These are phyloP conservation scores for Antrodiella citrinella DNA, from an alignment of 768 basidiomycete species.

Conservation along the genomic window DNA sequence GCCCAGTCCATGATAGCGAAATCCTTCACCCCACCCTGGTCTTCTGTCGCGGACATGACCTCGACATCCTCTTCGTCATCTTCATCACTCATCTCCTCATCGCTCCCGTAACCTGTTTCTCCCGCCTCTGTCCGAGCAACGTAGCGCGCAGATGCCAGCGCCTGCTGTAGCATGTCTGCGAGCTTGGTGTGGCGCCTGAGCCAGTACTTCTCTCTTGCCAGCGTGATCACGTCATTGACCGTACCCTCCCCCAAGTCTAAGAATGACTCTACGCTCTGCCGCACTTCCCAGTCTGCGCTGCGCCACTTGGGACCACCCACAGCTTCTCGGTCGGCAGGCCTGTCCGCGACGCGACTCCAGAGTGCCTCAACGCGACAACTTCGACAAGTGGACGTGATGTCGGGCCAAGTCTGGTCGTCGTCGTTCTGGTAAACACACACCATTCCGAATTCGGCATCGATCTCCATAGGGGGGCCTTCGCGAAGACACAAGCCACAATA, in stretches of 20 bases:
- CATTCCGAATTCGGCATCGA: slow-evolving; percentile 25
- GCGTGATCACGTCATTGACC: slow-evolving; percentile 47
- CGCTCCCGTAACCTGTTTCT: slow-evolving; percentile 25
- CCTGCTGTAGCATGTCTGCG: slow-evolving; percentile 57
- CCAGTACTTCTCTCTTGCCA: slow-evolving; percentile 70
- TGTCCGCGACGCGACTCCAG: slow-evolving; percentile 46
- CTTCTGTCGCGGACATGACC: slow-evolving; percentile 36
- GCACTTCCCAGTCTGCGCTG: slow-evolving; percentile 55
- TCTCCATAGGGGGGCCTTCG: slow-evolving; percentile 43
- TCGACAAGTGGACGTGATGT: slow-evolving; percentile 59
- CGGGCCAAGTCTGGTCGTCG: slow-evolving; percentile 61
- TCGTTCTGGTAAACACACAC: slow-evolving; percentile 61
- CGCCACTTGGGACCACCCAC: slow-evolving; percentile 36
- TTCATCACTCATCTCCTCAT: slow-evolving; percentile 28
- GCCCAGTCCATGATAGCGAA: slow-evolving; percentile 70
- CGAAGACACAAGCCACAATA: slow-evolving; percentile 67
- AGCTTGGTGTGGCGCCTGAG: slow-evolving; percentile 56
- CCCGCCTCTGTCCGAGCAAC: slow-evolving; percentile 29
- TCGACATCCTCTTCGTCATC: slow-evolving; percentile 40
- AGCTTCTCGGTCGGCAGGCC: slow-evolving; percentile 45
- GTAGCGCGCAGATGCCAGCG: slow-evolving; percentile 50
- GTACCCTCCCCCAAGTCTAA: slow-evolving; percentile 67
- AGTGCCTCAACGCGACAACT: slow-evolving; percentile 60
- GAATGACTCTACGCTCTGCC: slow-evolving; percentile 62
- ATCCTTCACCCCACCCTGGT: slow-evolving; percentile 36